Conservation (phyloP, 164 flowering plant species). For the Brasenia schreberi region DNA sequence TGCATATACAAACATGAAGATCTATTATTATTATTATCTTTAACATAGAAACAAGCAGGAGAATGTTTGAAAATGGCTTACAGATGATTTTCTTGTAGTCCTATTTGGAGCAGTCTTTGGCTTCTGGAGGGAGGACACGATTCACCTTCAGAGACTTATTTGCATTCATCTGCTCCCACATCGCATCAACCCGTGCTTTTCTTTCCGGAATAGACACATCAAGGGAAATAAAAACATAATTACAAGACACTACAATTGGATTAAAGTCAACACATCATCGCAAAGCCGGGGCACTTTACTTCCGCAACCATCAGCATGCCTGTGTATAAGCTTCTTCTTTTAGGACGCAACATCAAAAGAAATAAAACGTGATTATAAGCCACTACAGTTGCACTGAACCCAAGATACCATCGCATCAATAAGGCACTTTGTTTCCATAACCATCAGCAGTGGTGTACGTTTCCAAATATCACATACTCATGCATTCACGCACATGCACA, state of each 20-base stretch:
- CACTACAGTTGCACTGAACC: too few species aligned
- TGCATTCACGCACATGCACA: too few species aligned
- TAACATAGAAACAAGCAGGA: not conserved
- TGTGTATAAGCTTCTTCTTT: too few species aligned
- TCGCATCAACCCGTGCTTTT: constrained; percentile 59
- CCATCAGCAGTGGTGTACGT: too few species aligned
- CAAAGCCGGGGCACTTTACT: not conserved
- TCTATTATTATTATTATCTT: not conserved
- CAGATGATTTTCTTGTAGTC: constrained; percentile 23
- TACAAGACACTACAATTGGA: too few species aligned
- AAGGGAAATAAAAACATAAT: not conserved
- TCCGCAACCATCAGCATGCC: not conserved
- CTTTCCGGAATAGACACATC: constrained; percentile 25
- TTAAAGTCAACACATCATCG: too few species aligned
- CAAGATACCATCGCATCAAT: too few species aligned
- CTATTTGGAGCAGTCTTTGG: constrained; percentile 22
- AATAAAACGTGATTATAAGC: too few species aligned
- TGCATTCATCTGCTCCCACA: constrained; percentile 88
- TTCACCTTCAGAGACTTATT: constrained; percentile 34
- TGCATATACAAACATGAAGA: not conserved
- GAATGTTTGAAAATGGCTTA: constrained; percentile 12
- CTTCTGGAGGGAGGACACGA: constrained; percentile 21
- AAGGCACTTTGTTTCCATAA: too few species aligned
- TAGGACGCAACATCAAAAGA: too few species aligned
- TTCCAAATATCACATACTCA: too few species aligned